phyloP scores from a whole-genome alignment of 192 early-diverging fungal genomes.

The Martensiomyces pterosporus region DNA sequence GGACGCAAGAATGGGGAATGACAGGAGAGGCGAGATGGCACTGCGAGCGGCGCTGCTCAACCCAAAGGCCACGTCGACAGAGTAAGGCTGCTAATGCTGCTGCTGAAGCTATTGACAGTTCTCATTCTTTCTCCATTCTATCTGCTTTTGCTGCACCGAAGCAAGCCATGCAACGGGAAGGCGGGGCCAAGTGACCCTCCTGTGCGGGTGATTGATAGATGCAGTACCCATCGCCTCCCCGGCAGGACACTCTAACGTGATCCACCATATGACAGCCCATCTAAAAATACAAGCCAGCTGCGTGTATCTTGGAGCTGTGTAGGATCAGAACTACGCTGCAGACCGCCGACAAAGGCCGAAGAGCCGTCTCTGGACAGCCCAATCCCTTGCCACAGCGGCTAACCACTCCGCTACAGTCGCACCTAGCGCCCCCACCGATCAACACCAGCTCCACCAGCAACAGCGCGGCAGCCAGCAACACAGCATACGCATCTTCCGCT shows the following conservation, averaged over 20 bases:
- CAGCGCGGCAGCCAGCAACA: no score
- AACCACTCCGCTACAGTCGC: constrained; percentile 4
- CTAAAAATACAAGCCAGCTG: background rate
- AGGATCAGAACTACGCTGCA: constrained; percentile 26
- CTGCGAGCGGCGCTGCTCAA: constrained; percentile 47
- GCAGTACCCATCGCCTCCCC: no score
- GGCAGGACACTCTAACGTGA: no score
- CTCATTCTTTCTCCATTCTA: no score
- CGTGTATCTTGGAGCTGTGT: no score
- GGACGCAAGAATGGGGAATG: constrained; percentile 19
- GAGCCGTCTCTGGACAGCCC: constrained; percentile 3
- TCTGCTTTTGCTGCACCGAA: no score
- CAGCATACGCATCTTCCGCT: no score
- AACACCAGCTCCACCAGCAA: no score
- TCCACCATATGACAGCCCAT: background rate
- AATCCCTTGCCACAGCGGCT: background rate
- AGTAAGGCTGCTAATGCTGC: constrained; percentile 12
- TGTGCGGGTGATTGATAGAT: no score
- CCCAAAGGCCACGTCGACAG: constrained; percentile 28
- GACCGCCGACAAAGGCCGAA: constrained; percentile 13
- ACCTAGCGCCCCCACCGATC: no score
- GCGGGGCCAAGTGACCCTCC: no score
- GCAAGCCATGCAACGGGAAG: no score
- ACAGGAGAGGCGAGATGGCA: constrained; percentile 44
- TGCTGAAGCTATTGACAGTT: background rate